Conservation (phyloP, 495 filamentous ascomycete genomes). For the Tricharina praecox region DNA sequence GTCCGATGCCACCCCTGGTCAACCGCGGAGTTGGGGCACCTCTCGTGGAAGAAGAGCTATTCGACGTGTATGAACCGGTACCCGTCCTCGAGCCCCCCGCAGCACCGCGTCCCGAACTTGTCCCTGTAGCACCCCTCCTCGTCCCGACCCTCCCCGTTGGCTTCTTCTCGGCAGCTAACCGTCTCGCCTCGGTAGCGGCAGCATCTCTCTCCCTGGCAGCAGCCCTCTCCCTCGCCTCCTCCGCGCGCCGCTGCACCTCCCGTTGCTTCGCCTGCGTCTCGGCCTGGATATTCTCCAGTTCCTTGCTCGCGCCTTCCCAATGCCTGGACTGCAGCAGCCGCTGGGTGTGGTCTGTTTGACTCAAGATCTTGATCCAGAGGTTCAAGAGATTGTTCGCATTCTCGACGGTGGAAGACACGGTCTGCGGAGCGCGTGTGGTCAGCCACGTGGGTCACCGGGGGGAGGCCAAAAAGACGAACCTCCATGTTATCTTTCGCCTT, state of each 20-base stretch:
- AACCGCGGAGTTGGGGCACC: neutral
- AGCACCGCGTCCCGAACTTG: neutral
- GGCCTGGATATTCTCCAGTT: slow-evolving; percentile 65
- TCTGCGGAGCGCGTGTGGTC: slow-evolving; percentile 33
- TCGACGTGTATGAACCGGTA: too few species aligned
- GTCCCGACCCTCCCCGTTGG: slow-evolving; percentile 1
- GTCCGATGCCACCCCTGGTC: slow-evolving; percentile 15
- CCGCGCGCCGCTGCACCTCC: slow-evolving; percentile 54
- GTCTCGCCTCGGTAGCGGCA: slow-evolving; percentile 37
- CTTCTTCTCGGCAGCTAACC: slow-evolving; percentile 27
- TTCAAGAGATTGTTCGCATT: slow-evolving; percentile 87
- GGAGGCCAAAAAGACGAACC: slow-evolving; percentile 32
- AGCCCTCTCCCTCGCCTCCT: slow-evolving; percentile 56
- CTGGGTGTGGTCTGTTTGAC: slow-evolving; percentile 93
- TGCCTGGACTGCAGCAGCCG: slow-evolving; percentile 69
- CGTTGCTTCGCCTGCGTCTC: slow-evolving; percentile 53
- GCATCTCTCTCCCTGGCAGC: slow-evolving; percentile 56
- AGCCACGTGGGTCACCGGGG: neutral
- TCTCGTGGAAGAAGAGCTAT: neutral
- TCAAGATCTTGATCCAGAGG: slow-evolving; percentile 89
- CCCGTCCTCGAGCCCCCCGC: neutral
- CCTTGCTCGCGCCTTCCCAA: slow-evolving; percentile 78
- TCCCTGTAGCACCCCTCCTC: neutral
- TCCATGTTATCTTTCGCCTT: slow-evolving; percentile 82
- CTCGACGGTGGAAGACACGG: slow-evolving; percentile 66